Percentiles rank a stretch among this genome's conserved stretches.
phyloP scores from a whole-genome alignment of 176 grass and related monocot species.

The Cenchrus americanus region DNA sequence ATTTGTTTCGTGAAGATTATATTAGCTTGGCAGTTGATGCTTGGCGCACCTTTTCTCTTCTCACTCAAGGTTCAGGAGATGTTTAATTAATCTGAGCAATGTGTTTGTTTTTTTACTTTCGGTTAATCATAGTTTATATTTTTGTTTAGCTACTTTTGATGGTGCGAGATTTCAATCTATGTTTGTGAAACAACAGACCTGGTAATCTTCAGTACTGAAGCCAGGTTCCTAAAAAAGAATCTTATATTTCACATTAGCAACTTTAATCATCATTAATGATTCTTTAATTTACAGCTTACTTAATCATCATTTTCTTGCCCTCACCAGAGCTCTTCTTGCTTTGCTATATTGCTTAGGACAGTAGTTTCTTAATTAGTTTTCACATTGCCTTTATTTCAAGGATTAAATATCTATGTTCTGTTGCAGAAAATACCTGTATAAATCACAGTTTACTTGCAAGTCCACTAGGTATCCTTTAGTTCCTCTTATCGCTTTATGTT shows the following conservation, averaged over 20 bases:
- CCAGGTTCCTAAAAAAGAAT: background rate
- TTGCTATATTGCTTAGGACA: background rate
- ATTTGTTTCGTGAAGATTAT: conserved; percentile 20
- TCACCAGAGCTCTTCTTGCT: background rate
- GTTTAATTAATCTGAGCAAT: conserved; percentile 12
- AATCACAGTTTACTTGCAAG: background rate
- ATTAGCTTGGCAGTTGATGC: conserved; percentile 20
- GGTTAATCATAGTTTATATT: background rate
- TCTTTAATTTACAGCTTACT: background rate
- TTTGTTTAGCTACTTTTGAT: background rate
- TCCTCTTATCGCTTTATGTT: conserved; percentile 27
- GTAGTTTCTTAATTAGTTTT: background rate
- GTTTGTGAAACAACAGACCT: conserved; percentile 19
- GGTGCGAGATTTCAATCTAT: background rate
- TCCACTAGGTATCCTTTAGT: conserved; percentile 18
- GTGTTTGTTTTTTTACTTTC: background rate
- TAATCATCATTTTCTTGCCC: background rate
- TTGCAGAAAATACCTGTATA: conserved; percentile 1
- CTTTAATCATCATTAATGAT: background rate
- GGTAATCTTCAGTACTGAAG: conserved; percentile 12
- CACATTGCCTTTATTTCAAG: background rate
- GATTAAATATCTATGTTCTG: conserved; percentile 10
- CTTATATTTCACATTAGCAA: background rate
- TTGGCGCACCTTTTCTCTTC: conserved; percentile 12
- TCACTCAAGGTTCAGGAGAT: background rate